Base-by-base conservation (phyloP, 2,329 filamentous ascomycete species). In the Hypoxylon sp. region DNA sequence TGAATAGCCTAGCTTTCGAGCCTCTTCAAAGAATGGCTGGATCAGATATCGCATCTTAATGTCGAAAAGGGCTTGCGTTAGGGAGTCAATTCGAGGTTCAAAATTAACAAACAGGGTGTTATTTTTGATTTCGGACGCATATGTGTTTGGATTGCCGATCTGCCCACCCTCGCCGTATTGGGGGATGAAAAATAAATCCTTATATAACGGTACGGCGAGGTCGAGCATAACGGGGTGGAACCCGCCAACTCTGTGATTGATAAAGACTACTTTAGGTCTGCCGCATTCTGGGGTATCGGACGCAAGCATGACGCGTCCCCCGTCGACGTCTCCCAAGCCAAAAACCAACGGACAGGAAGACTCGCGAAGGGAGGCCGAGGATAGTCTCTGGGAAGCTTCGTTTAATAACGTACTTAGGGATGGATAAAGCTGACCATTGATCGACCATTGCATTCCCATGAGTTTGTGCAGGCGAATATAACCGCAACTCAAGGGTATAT, bases 201-300 rank as follows among this genome's bases (percentile, higher is more conserved):
- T 53, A 29, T 62, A 71, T 5, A 71, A 24, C 1, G 58, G 63
- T 24, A 63, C 62, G 0, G 69, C 61, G 19, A 71, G 26, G n/a
- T 73, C 63, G 0, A 73, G 26, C 59, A 71, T 70, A 1, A 73
- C n/a, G 0, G 69, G 69, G 10, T 68, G 59, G 2, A 62, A 62
- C 0, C 52, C 66, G 2, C 50, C 54, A 1, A 59, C 50, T n/a
- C 68, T 63, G 31, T 53, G 57, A 24, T 67, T 59, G 10, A 66
- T 55, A 47, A 66, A 64, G 1, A 69, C 26, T 6, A 66, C 35
- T 1, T 59, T 51, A 14, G 22, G 54, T 3, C 19, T 46, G 3
- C 46, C 37, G 17, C 47, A 24, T 3, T 59, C 54, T n/a, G 59
- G 53, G 2, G 11, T 19, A 6, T 22, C 29, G 3, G 26, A 39